Percentiles rank a stretch among this genome's conserved stretches.
Evolutionary conservation across 306 rosid genomes (phyloP).

Genomic region (Calophaca sinica): DNA sequence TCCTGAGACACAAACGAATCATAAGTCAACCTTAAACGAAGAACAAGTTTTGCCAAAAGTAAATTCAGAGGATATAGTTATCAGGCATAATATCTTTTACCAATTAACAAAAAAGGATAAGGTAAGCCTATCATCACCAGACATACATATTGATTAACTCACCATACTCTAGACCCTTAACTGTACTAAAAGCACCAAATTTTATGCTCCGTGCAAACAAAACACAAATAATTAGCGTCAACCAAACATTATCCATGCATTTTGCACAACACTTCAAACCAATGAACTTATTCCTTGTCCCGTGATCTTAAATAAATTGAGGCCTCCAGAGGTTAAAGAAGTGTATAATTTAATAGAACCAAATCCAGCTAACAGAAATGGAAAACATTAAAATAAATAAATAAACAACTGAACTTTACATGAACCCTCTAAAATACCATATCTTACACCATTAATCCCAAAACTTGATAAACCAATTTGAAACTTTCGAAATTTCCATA

Average conservation of each 20-base stretch:
- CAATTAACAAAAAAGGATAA: background rate
- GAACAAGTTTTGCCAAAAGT: background rate
- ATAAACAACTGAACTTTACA: background rate
- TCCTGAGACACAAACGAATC: conserved; percentile 61
- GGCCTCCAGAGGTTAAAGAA: background rate
- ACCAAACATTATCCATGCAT: background rate
- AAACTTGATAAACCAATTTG: background rate
- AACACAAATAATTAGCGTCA: background rate
- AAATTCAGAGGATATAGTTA: background rate
- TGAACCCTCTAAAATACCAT: background rate
- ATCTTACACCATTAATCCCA: conserved; percentile 5
- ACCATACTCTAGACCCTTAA: background rate
- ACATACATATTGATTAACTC: conserved; percentile 15
- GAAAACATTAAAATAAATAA: background rate
- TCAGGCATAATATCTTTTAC: background rate
- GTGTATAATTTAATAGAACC: background rate
- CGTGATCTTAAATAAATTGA: background rate
- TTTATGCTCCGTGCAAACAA: background rate
- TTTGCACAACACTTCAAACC: conserved; percentile 2
- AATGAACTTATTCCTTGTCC: background rate
- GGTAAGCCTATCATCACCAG: background rate
- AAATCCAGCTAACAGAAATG: background rate
- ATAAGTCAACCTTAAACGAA: background rate
- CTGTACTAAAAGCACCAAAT: background rate
- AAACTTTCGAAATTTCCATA: background rate